Base-by-base conservation (phyloP, 805 yeast species). In the Pichia scutulata region DNA sequence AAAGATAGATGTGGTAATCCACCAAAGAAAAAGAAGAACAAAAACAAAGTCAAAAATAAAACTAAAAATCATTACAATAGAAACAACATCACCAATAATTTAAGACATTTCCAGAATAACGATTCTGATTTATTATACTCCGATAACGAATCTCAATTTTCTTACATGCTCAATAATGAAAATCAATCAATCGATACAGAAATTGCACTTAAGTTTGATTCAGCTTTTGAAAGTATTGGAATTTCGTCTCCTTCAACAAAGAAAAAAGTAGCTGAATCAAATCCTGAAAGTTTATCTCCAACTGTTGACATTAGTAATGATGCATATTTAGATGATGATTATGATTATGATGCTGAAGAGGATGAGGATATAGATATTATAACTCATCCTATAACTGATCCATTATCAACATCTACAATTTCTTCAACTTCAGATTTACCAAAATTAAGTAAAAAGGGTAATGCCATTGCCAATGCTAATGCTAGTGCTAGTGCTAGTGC, bases 1-100 rank as follows among this genome's bases (percentile, higher is more conserved):
- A 64, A 64, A 37, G 95, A 86, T 66, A 73, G 95, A 61, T 86
- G 95, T 69, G 95, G 85, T 3, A 84, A 84, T 60, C 87, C 77
- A 30, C 84, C 81, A 68, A 59, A 62, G 49, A 74, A 58, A 61
- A 69, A 61, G 56, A 67, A 62, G 64, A 74, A 66, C 62, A 80
- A 70, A 67, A 70, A 60, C 55, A 67, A 66, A 55, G 69, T 59
- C 60, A 71, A 62, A 61, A 69, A 55, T 53, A 60, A 54, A 53
- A 63, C 57, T 10, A 19, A 44, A 26, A 18, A 8, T 25, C 1
- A n/a, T 4, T 14, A 43, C 28, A 30, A 28, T 13, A 43, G 30
- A n/a, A 36, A 24, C 16, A 24, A 3, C 26, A 24, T 24, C 26
- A 24, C 5, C 26, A 8, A 22, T 16, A 24, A 37, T 24, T 10